Base-by-base conservation (phyloP, 257 asterid genomes). In the Solanum okadae region DNA sequence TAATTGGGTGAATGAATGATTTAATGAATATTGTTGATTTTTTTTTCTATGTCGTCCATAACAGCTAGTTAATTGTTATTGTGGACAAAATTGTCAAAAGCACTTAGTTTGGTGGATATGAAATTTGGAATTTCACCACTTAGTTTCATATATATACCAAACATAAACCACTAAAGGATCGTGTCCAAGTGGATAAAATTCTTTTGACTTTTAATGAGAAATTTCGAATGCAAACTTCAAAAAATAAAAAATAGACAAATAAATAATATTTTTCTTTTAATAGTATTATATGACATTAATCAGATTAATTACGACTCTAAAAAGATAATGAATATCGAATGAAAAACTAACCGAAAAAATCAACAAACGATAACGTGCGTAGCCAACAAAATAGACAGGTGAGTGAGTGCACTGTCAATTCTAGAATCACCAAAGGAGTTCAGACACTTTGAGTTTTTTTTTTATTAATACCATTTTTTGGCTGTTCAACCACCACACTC, bases 401-500 rank as follows among this genome's bases (percentile, higher is more conserved):
- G 9, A 42, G 15, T 44, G 16, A 81, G 85, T 81, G 40, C 65
- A 79, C 49, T 79, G 18, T 44, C 38, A 15, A 9, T 42, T 81
- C 42, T 81, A 27, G 2, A 29, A 29, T 46, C 65, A 79, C 38
- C 38, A 27, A 44, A 16, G 85, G 10, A 42, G 65, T 27, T 27
- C 37, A 40, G 29, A 78, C 31, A 22, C 23, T 42, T 23, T 5
- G 31, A n/a, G 61, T 40, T 5, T n/a, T 10, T 42, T 72, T 8
- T 37, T 12, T 44, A 11, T 5, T 3, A 38, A 77, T 49, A 25
- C 38, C 34, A 25, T 78, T 25, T 78, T 78, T 42, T 7, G 65
- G 65, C 13, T 78, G 85, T 29, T 42, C 86, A 81, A 46, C 70
- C 70, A 81, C 70, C 86, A 81, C 86, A 81, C 86, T 81, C 68